Percentiles rank a stretch among this genome's conserved stretches.
phyloP scores from a whole-genome alignment of 768 basidiomycete species.

The Pleurotus salmoneostramineus region DNA sequence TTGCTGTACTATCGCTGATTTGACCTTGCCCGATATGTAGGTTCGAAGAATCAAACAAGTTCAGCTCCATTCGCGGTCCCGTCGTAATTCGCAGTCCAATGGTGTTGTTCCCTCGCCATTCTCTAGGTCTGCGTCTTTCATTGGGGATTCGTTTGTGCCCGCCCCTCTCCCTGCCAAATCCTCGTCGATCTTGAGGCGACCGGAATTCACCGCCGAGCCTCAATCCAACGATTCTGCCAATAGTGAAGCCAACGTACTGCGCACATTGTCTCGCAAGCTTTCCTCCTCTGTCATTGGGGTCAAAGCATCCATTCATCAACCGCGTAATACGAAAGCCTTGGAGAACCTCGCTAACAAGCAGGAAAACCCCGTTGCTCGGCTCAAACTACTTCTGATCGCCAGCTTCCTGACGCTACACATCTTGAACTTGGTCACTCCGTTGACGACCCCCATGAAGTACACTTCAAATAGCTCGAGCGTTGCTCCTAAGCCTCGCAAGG shows the following conservation, averaged over 20 bases:
- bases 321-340: conserved; percentile 12
- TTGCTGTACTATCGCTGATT: background rate
- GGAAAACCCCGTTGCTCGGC: conserved; percentile 79
- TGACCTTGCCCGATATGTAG: conserved; percentile 24
- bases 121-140: conserved; percentile 20
- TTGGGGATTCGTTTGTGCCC: conserved; percentile 6
- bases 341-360: conserved; percentile 38
- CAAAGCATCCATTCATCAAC: conserved; percentile 35
- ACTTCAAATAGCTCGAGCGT: background rate
- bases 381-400: conserved; percentile 89
- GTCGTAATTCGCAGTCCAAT: conserved; percentile 8
- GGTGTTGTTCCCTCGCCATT: conserved; percentile 25
- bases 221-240: background rate
- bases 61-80: conserved; percentile 41
- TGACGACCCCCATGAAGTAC: conserved; percentile 58
- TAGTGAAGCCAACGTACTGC: background rate
- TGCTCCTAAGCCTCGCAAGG: conserved; percentile 33
- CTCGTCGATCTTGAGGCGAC: conserved; percentile 9
- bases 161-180: conserved; percentile 1
- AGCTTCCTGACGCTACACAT: conserved; percentile 91
- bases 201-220: background rate
- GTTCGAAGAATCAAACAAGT: conserved; percentile 69
- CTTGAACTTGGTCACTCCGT: conserved; percentile 88
- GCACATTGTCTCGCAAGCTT: conserved; percentile 10
- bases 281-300: conserved; percentile 31